These are phyloP conservation scores for Lecanicillium sp. DNA, from an alignment of 2,329 filamentous ascomycete genomes.

Conservation along the genomic window DNA sequence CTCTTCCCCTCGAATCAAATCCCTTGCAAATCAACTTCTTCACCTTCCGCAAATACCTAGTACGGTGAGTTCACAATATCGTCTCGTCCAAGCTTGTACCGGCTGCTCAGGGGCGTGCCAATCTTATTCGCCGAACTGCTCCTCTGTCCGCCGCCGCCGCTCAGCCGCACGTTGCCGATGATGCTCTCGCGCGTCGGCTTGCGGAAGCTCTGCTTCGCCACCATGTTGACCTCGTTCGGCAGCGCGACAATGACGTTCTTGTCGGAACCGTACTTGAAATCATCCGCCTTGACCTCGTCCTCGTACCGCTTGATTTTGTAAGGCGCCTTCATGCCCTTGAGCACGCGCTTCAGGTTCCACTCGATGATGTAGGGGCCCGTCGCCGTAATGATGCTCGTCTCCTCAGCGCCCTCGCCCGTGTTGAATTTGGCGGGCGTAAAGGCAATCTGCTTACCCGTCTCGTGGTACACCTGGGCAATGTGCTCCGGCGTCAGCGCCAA, in stretches of 20 bases:
- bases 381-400: constrained; percentile 94
- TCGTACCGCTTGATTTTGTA: constrained; percentile 96
- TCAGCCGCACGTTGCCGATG: constrained; percentile 50
- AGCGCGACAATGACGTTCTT: constrained; percentile 97
- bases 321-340: constrained; percentile 73
- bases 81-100: constrained; percentile 70
- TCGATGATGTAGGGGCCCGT: constrained; percentile 96
- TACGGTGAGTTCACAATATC: constrained; percentile 75
- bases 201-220: constrained; percentile 77
- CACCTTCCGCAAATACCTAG: constrained; percentile 24
- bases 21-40: too few relatives aligned
- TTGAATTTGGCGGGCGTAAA: constrained; percentile 96
- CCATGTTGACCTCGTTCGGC: constrained; percentile 97
- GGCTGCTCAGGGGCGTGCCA: constrained; percentile 47
- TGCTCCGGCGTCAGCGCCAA: constrained; percentile 85
- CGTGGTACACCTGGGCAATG: constrained; percentile 94
- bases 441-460: constrained; percentile 77
- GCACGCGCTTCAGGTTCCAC: constrained; percentile 88
- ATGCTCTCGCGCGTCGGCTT: constrained; percentile 92
- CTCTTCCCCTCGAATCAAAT: too few relatives aligned
- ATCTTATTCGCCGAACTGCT: constrained; percentile 47
- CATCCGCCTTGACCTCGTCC: constrained; percentile 94
- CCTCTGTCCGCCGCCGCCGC: constrained; percentile 41
- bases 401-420: constrained; percentile 69
- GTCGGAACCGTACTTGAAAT: constrained; percentile 95